A percentile compares a stretch with the other conserved stretches of the same genome.
Evolutionary conservation across 177 flowering plant genomes (phyloP).

Genomic region (Vitis hybrid): DNA sequence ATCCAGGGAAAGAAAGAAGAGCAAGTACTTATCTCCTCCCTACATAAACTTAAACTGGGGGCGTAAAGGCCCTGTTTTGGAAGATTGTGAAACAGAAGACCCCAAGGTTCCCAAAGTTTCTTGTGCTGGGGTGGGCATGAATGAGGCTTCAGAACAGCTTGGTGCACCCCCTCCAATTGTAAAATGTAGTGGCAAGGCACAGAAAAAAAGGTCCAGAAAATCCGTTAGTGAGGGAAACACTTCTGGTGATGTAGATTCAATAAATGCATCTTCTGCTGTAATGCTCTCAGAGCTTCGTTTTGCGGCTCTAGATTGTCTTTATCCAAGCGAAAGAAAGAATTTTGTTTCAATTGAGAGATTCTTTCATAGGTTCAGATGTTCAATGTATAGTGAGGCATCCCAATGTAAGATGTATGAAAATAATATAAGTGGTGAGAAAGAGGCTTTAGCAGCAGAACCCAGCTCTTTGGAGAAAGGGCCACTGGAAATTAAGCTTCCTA

Average conservation of each 20-base stretch:
- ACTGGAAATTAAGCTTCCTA: conserved; percentile 7
- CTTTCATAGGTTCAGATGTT: conserved; percentile 51
- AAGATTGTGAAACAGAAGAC: conserved; percentile 26
- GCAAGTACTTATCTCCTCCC: conserved; percentile 78
- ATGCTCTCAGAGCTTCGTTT: conserved; percentile 46
- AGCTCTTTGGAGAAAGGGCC: conserved; percentile 8
- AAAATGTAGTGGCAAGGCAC: conserved; percentile 34
- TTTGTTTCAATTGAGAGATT: conserved; percentile 37
- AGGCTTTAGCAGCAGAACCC: conserved; percentile 10
- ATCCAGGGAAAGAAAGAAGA: conserved; percentile 64
- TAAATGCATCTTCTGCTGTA: conserved; percentile 36
- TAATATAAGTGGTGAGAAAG: conserved; percentile 15
- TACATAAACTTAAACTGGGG: conserved; percentile 37
- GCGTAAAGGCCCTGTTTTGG: conserved; percentile 15
- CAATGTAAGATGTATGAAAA: conserved; percentile 18
- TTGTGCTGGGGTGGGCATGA: conserved; percentile 18
- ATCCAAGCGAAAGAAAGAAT: conserved; percentile 29
- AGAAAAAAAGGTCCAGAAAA: conserved; percentile 29
- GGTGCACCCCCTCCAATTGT: conserved; percentile 24
- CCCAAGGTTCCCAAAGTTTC: conserved; percentile 16
- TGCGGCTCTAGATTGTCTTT: conserved; percentile 47
- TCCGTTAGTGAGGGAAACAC: conserved; percentile 8
- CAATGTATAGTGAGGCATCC: conserved; percentile 34
- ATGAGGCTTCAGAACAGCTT: conserved; percentile 13
- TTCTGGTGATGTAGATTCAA: conserved; percentile 20